A percentile compares a stretch with the other conserved stretches of the same genome.
Conservation (phyloP, 768 basidiomycete species). For the Collybia sp. region DNA sequence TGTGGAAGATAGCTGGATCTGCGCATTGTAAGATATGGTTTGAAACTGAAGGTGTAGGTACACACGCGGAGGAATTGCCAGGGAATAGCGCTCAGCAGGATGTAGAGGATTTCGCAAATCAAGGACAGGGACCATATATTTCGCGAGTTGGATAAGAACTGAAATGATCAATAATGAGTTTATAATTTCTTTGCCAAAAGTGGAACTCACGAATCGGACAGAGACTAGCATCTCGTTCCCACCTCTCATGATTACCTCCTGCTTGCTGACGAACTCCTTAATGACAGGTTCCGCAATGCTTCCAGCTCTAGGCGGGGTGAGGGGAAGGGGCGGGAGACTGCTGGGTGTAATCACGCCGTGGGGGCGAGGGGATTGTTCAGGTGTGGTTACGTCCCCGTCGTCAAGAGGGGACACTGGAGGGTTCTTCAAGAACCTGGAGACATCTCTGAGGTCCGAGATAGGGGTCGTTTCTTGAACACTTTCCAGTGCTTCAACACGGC, state of each 20-base stretch:
- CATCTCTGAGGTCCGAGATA: slow-evolving; percentile 40
- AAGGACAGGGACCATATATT: slow-evolving; percentile 57
- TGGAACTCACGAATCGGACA: slow-evolving; percentile 29
- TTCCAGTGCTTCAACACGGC: slow-evolving; percentile 28
- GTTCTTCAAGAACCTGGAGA: slow-evolving; percentile 49
- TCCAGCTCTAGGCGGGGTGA: slow-evolving; percentile 28
- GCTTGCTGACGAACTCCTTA: slow-evolving; percentile 17
- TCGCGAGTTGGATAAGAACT: slow-evolving; percentile 64
- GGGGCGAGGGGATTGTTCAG: slow-evolving; percentile 18
- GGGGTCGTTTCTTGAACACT: slow-evolving; percentile 45
- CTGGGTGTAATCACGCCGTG: slow-evolving; percentile 25
- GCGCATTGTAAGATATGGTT: neutral
- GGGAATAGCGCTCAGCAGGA: slow-evolving; percentile 48
- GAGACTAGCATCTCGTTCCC: slow-evolving; percentile 29
- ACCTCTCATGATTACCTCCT: slow-evolving; percentile 29
- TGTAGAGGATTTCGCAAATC: slow-evolving; percentile 47
- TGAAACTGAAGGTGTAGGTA: neutral
- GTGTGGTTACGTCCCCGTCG: slow-evolving; percentile 11
- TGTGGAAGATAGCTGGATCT: slow-evolving; percentile 24
- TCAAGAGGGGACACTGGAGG: slow-evolving; percentile 19
- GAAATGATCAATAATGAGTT: slow-evolving; percentile 4
- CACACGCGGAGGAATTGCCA: slow-evolving; percentile 44
- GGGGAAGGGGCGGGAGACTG: slow-evolving; percentile 33
- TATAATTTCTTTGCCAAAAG: neutral
- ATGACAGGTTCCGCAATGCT: slow-evolving; percentile 23